Base-by-base conservation (phyloP, 352 stramenopile genomes). In the Globisporangium splendens region DNA sequence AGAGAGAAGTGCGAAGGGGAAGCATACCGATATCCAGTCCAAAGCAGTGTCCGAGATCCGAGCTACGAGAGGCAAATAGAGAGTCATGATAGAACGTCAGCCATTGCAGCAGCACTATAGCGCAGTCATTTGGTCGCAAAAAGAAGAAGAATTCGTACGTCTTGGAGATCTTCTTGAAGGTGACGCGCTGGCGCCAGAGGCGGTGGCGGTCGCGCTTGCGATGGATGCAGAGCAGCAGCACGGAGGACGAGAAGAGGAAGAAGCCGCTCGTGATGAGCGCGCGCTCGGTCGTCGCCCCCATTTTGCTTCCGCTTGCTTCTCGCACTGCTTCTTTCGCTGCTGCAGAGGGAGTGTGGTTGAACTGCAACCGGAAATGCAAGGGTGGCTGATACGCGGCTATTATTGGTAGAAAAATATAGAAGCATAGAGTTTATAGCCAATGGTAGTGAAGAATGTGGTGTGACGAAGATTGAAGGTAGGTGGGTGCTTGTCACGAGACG, bases 111-210 rank as follows among this genome's bases (percentile, higher is more conserved):
- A 10, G 5, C 28, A 10, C 28, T 8, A 35, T 11, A 35, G 0
- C 5, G 0, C 1, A 0, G 28, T 8, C 28, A 35, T 10, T 35
- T 6, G 5, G 28, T 35, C 28, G 5, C 28, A 48, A 48, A 28
- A 5, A 5, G 24, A 42, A 6, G 24, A 20, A 11, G 18, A 10
- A 11, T 14, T 50, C 75, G 39, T 54, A 94, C 85, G 79, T 80
- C 65, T 91, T 89, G 55, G 83, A 93, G 59, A 94, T 83, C 66
- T 93, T 92, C 70, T 94, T 94, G 70, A 89, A 85, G 8, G 76
- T 88, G 22, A 94, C 70, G 44, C 83, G 80, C 63, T 86, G 66
- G 20, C 75, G 82, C 85, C 85, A 94, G 50, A 74, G 64, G 35
- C 73, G 72, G 56, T 91, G 70, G 17, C 85, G 80, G 54, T 81